Evolutionary conservation across 306 rosid species (phyloP), one percentile per base, ranked within the genome.

Genomic region (Cucurbita moschata): DNA sequence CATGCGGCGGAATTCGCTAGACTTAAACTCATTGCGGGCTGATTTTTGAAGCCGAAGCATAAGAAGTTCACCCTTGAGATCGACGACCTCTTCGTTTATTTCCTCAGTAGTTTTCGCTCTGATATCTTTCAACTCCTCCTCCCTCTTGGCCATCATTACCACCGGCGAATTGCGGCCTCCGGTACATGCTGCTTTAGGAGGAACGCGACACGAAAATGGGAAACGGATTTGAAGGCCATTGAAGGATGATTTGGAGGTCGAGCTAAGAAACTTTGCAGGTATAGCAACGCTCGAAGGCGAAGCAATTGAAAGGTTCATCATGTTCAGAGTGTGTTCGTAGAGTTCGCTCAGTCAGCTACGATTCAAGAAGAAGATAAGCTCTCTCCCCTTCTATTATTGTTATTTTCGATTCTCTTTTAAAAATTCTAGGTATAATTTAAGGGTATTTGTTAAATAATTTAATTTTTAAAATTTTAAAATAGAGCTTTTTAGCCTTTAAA

Each of bases 41-140:
- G 99, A 91, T 85, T 87, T 83, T 80, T 90, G 89, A 60, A 94
- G 91, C 10, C 90, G 87, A 77, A 91, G 99, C 99, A 94, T 88
- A 21, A 88, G 68, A 55, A 94, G 96, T 79, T 91, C 99, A 0
- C 99, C 99, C 81, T 94, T 82, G 53, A 94, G 99, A n/a, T 86
- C 92, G 18, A 88, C 58, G 19, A 94, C 92, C 79, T 91, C 96
- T 55, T 94, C 91, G 71, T 94, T 88, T 71, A 95, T 89, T 75
- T 91, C 86, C 72, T 95, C 91, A 0, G 89, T 85, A 47, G 80
- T 77, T 78, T 86, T 87, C 47, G 81, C 44, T 72, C 97, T 79
- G 57, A 91, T 89, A 74, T 88, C 93, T 83, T 91, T 85, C 80
- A 95, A 37, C 44, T 89, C 96, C 49, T 85, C 89, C 6, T 83